Conservation (phyloP, 306 rosid genomes). For the Cucumis cinereus region DNA sequence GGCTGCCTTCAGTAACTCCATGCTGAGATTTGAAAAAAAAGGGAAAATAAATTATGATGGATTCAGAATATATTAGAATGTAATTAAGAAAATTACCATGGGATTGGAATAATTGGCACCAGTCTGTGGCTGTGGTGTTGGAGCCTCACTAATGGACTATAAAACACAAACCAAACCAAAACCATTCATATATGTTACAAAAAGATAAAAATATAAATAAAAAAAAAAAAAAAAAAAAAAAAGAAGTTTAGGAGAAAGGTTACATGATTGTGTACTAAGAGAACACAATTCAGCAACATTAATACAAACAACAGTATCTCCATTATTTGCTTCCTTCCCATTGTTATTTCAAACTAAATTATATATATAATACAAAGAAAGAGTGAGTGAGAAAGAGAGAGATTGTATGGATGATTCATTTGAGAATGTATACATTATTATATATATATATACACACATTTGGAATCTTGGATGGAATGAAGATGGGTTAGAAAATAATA, state of each 20-base stretch:
- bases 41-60: neutral
- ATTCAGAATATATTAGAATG: no score
- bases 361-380: neutral
- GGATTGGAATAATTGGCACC: neutral
- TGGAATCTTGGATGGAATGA: no score
- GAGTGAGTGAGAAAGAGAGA: neutral
- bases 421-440: neutral
- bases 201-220: no score
- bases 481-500: no score
- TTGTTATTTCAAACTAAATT: neutral
- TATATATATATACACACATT: no score
- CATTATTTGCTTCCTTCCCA: neutral
- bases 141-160: neutral
- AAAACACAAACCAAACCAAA: neutral
- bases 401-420: neutral
- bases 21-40: neutral
- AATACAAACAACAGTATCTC: neutral
- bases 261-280: neutral
- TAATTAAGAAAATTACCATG: neutral
- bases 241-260: neutral
- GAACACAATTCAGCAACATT: neutral
- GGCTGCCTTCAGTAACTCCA: conserved; percentile 1
- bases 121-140: neutral
- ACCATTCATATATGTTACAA: neutral
- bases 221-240: no score